Evolutionary conservation across 257 asterid species (phyloP).

Genomic region (Nicotiana paniculata): DNA sequence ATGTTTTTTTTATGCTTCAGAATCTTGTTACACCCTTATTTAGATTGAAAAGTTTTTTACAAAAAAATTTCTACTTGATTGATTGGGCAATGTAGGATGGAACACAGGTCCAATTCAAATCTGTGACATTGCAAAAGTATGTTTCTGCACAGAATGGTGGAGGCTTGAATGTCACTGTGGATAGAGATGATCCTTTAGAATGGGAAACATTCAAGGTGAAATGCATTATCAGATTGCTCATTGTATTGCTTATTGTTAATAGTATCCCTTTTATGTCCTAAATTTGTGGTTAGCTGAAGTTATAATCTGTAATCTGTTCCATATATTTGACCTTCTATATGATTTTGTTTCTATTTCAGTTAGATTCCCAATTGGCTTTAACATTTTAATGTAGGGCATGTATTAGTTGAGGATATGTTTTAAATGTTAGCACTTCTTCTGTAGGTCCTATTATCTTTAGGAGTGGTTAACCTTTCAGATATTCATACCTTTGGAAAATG

Average conservation of each 20-base stretch:
- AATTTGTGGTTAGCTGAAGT: neutral
- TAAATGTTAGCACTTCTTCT: too few species aligned
- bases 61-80: neutral
- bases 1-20: slow-evolving; percentile 17
- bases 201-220: slow-evolving; percentile 78
- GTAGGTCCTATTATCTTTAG: too few species aligned
- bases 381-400: neutral
- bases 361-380: neutral
- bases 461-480: too few species aligned
- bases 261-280: neutral
- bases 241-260: neutral
- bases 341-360: neutral
- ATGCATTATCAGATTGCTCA: slow-evolving; percentile 2
- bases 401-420: too few species aligned
- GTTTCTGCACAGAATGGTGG: slow-evolving; percentile 77
- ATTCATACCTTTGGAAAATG: too few species aligned
- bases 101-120: slow-evolving; percentile 59
- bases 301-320: neutral
- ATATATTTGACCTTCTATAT: neutral
- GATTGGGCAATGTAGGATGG: slow-evolving; percentile 54
- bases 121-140: slow-evolving; percentile 43
- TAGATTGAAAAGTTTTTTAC: neutral
- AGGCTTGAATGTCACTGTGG: slow-evolving; percentile 45
- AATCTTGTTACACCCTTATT: neutral
- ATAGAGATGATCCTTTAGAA: slow-evolving; percentile 52